phyloP scores from a whole-genome alignment of 352 stramenopile species.

The Achlya hypogyna region DNA sequence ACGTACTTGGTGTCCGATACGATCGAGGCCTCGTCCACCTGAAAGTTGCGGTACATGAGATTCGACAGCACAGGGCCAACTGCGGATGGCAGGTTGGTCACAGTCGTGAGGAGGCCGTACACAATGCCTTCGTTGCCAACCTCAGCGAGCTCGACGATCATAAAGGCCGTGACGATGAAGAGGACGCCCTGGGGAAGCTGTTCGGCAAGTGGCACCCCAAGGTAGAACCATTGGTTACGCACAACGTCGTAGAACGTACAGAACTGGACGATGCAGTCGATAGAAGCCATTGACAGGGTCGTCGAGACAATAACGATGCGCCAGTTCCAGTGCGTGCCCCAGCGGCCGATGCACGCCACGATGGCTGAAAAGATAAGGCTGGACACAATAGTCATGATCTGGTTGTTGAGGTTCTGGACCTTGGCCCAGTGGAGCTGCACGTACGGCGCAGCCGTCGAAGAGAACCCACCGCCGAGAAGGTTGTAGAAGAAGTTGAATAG shows the following conservation, averaged over 20 bases:
- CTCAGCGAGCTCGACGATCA: slow-evolving; percentile 46
- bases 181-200: slow-evolving; percentile 36
- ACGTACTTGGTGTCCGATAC: slow-evolving; percentile 29
- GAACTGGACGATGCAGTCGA: slow-evolving; percentile 33
- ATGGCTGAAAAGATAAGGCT: slow-evolving; percentile 4
- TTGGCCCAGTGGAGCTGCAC: slow-evolving; percentile 8
- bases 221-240: slow-evolving; percentile 51
- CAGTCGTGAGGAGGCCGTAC: slow-evolving; percentile 44
- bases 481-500: slow-evolving; percentile 13
- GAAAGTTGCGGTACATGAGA: slow-evolving; percentile 30
- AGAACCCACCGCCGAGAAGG: background rate
- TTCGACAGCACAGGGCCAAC: slow-evolving; percentile 37
- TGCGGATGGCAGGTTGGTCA: slow-evolving; percentile 36
- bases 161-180: slow-evolving; percentile 46
- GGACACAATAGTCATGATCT: slow-evolving; percentile 1
- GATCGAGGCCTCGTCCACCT: slow-evolving; percentile 31
- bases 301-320: slow-evolving; percentile 31
- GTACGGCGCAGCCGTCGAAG: slow-evolving; percentile 7
- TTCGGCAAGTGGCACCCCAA: slow-evolving; percentile 37
- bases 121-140: slow-evolving; percentile 41
- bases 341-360: background rate
- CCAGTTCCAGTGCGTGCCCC: slow-evolving; percentile 34
- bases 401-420: slow-evolving; percentile 1
- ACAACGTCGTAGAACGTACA: slow-evolving; percentile 37
- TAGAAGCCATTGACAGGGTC: slow-evolving; percentile 31